A percentile compares a stretch with the other conserved stretches of the same genome.
Evolutionary conservation across 1,284 basidiomycete species (phyloP).

Genomic region (Ustilago nuda): DNA sequence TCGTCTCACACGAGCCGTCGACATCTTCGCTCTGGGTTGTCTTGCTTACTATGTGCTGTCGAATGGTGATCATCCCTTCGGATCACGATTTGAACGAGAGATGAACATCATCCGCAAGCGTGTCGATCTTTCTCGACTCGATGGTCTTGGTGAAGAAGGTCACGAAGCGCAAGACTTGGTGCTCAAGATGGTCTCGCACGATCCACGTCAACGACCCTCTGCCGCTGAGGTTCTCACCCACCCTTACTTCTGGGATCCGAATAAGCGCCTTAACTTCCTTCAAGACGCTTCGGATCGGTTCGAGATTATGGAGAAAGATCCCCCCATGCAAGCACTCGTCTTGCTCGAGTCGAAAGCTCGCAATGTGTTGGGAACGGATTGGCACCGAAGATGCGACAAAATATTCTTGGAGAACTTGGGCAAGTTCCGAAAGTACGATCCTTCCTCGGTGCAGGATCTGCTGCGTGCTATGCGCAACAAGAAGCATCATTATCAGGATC

Average conservation of each 20-base stretch:
- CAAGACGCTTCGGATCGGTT: constrained; percentile 97
- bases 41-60: constrained; percentile 67
- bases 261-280: constrained; percentile 86
- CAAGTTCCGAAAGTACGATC: constrained; percentile 95
- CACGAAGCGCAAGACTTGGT: constrained; percentile 67
- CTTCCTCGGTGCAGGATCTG: constrained; percentile 87
- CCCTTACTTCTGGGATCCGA: constrained; percentile 96
- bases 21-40: constrained; percentile 68
- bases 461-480: constrained; percentile 94
- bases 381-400: constrained; percentile 87
- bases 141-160: constrained; percentile 63
- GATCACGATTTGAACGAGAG: constrained; percentile 66
- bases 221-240: constrained; percentile 87
- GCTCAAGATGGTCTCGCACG: constrained; percentile 56
- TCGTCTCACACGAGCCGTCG: constrained; percentile 65
- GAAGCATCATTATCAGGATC: constrained; percentile 98
- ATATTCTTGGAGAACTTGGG: constrained; percentile 92
- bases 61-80: constrained; percentile 67
- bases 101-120: constrained; percentile 65
- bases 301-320: constrained; percentile 88
- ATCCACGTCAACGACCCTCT: constrained; percentile 77
- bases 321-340: constrained; percentile 81
- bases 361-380: constrained; percentile 75
- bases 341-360: constrained; percentile 76
- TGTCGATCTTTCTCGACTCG: constrained; percentile 54